Evolutionary conservation across 257 asterid genomes (phyloP).

Genomic region (Haberlea rhodopensis): DNA sequence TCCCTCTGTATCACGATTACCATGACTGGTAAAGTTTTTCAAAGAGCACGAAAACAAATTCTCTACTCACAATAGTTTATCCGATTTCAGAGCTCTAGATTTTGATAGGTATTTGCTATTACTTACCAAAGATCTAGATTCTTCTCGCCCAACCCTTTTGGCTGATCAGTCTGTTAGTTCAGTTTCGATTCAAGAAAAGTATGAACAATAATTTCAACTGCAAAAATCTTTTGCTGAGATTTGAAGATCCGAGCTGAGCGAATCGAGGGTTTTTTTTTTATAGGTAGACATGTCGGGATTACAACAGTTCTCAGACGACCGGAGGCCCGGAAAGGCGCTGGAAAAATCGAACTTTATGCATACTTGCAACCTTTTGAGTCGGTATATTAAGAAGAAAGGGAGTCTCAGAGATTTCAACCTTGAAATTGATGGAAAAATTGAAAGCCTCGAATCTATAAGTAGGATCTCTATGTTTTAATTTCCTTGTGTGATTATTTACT

Average conservation of each 20-base stretch:
- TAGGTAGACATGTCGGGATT: constrained; percentile 26
- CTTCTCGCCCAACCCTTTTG: background rate
- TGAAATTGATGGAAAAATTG: constrained; percentile 43
- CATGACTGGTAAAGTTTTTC: too few species aligned
- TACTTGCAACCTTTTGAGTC: constrained; percentile 68
- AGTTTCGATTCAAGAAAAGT: background rate
- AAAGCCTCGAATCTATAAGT: constrained; percentile 46
- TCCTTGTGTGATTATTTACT: background rate
- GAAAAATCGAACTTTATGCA: constrained; percentile 51
- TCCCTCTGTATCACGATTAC: background rate
- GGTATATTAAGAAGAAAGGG: constrained; percentile 59
- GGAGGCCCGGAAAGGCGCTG: constrained; percentile 31
- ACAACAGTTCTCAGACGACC: constrained; percentile 11
- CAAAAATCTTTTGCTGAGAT: background rate
- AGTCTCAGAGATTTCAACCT: constrained; percentile 49
- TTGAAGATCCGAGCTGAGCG: background rate
- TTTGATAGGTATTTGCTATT: too few species aligned
- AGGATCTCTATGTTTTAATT: background rate
- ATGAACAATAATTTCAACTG: background rate
- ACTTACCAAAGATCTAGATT: background rate
- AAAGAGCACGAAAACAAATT: too few species aligned
- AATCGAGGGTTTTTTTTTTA: background rate
- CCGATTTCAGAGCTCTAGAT: background rate
- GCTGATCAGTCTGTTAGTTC: background rate
- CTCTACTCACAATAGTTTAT: too few species aligned